Conservation (phyloP, 1,284 basidiomycete species). For the Cryptococcus sp. region DNA sequence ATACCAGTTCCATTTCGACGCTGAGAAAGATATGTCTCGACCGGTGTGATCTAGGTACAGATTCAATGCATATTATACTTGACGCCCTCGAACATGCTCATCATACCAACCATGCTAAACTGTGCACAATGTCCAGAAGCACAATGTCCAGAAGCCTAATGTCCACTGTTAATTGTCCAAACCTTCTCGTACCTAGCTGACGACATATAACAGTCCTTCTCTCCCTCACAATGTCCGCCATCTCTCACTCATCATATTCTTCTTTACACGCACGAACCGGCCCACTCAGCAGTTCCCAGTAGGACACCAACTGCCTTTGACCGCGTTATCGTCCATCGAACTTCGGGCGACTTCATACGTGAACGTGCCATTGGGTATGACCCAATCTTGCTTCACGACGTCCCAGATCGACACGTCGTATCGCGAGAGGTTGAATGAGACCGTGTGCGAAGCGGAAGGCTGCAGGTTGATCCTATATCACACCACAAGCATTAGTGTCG, state of each 20-base stretch:
- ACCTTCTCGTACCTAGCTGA: no score
- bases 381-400: conserved; percentile 49
- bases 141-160: no score
- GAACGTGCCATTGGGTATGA: conserved; percentile 49
- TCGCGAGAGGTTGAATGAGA: conserved; percentile 45
- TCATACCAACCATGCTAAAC: no score
- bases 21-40: no score
- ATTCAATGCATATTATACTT: no score
- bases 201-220: no score
- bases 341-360: conserved; percentile 40
- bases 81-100: no score
- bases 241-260: neutral
- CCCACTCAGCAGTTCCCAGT: neutral
- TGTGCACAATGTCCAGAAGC: no score
- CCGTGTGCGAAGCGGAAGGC: conserved; percentile 38
- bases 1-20: no score
- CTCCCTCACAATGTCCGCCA: no score
- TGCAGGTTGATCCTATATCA: conserved; percentile 45
- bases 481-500: neutral
- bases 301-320: conserved; percentile 8
- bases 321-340: conserved; percentile 17
- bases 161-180: no score
- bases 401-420: conserved; percentile 56
- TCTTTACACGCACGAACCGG: neutral
- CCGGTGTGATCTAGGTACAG: no score